Conservation (phyloP, 441 rosid genomes). For the Melastoma candidum region DNA sequence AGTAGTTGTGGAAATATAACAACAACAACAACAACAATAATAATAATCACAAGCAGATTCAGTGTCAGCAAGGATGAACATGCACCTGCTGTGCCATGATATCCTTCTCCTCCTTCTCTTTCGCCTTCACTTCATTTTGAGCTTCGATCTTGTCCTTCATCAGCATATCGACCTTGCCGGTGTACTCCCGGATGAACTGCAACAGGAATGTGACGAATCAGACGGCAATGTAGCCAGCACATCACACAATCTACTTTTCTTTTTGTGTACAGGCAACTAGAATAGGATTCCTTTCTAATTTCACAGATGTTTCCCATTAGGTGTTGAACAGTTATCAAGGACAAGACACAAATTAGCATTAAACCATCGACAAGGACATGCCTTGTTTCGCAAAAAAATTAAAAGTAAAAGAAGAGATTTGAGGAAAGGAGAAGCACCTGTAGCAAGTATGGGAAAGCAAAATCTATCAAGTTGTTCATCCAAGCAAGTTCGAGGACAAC, state of each 20-base stretch:
- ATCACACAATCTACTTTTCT: too few species aligned
- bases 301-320: too few species aligned
- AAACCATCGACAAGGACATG: too few species aligned
- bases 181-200: conserved; percentile 91
- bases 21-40: background rate
- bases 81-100: conserved; percentile 93
- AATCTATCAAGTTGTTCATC: conserved; percentile 19
- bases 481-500: conserved; percentile 18
- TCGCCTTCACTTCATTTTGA: conserved; percentile 64
- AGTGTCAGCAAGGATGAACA: background rate
- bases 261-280: too few species aligned
- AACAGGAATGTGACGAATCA: conserved; percentile 1
- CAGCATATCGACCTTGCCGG: conserved; percentile 92
- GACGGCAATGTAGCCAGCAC: too few species aligned
- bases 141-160: conserved; percentile 79
- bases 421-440: too few species aligned
- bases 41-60: background rate
- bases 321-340: too few species aligned
- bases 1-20: too few species aligned
- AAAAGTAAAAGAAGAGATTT: too few species aligned
- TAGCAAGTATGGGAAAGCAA: conserved; percentile 17
- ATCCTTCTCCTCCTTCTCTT: conserved; percentile 91
- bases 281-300: too few species aligned
- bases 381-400: too few species aligned
- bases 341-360: too few species aligned